Conservation (phyloP, 495 filamentous ascomycete species). For the Penicillium canescens region DNA sequence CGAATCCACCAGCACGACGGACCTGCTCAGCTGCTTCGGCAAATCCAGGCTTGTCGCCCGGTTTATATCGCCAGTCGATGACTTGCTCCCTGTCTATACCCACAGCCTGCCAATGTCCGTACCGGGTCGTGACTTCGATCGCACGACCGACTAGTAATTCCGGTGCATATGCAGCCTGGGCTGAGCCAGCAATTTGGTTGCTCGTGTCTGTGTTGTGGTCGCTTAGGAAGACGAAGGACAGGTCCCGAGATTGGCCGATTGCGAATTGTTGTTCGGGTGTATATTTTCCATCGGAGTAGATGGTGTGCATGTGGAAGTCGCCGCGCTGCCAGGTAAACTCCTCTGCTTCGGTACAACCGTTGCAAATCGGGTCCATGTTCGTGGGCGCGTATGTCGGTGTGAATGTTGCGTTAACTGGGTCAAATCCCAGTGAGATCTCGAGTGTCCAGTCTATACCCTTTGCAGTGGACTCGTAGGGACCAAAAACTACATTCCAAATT, state of each 20-base stretch:
- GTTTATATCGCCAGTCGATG: slow-evolving; percentile 5
- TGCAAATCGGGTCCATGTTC: background rate
- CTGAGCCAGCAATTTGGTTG: background rate
- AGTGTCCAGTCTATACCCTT: slow-evolving; percentile 2
- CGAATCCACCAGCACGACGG: background rate
- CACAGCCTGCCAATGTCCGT: slow-evolving; percentile 3
- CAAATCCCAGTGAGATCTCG: background rate
- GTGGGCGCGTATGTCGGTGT: background rate
- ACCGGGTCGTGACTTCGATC: slow-evolving; percentile 2
- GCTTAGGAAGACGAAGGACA: slow-evolving; percentile 2
- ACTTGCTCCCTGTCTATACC: slow-evolving; percentile 1
- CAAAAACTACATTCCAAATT: slow-evolving; percentile 2
- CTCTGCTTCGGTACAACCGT: background rate
- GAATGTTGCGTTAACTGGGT: background rate
- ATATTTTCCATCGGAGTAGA: slow-evolving; percentile 4
- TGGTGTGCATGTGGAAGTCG: slow-evolving; percentile 6
- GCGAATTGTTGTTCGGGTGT: background rate
- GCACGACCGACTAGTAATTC: slow-evolving; percentile 1
- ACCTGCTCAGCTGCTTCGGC: slow-evolving; percentile 1
- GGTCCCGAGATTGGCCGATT: background rate
- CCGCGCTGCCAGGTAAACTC: slow-evolving; percentile 1
- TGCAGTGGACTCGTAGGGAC: background rate
- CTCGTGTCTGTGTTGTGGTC: slow-evolving; percentile 6
- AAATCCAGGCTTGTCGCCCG: background rate
- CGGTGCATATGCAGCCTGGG: background rate